Evolutionary conservation across 345 rosid species (phyloP).

Genomic region (Populus pruinosa): DNA sequence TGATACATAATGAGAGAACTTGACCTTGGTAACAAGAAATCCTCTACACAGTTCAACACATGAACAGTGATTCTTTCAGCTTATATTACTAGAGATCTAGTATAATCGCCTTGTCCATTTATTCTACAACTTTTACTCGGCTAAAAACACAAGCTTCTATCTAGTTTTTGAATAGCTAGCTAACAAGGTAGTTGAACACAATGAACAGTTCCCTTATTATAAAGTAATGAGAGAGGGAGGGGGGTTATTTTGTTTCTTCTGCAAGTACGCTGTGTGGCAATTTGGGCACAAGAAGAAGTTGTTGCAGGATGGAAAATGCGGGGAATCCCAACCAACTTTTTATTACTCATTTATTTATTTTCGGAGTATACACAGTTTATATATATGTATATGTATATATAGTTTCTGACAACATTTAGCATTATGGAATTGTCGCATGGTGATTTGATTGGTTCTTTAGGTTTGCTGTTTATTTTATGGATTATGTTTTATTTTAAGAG

Average conservation of each 20-base stretch:
- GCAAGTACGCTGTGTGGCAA: background rate
- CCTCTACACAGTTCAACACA: constrained; percentile 2
- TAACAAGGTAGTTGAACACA: background rate
- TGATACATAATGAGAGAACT: constrained; percentile 2
- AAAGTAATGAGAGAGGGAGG: background rate
- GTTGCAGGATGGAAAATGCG: background rate
- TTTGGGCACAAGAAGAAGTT: background rate
- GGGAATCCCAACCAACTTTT: background rate
- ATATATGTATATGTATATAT: too few species aligned
- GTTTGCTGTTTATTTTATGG: too few species aligned
- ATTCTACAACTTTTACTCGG: background rate
- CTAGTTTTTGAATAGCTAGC: background rate
- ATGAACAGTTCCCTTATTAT: background rate
- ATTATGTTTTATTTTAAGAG: too few species aligned
- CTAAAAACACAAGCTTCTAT: background rate
- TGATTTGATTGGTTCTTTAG: too few species aligned
- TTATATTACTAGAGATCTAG: background rate
- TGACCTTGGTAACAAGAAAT: constrained; percentile 19
- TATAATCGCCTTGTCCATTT: background rate
- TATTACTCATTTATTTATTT: background rate
- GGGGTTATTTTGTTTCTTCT: too few species aligned
- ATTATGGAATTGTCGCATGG: too few species aligned
- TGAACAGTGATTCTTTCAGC: background rate
- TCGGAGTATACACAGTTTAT: too few species aligned
- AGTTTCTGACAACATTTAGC: too few species aligned